A percentile compares a stretch with the other conserved stretches of the same genome.
Conservation (phyloP, 2,329 filamentous ascomycete genomes). For the Pseudocercospora vitis region DNA sequence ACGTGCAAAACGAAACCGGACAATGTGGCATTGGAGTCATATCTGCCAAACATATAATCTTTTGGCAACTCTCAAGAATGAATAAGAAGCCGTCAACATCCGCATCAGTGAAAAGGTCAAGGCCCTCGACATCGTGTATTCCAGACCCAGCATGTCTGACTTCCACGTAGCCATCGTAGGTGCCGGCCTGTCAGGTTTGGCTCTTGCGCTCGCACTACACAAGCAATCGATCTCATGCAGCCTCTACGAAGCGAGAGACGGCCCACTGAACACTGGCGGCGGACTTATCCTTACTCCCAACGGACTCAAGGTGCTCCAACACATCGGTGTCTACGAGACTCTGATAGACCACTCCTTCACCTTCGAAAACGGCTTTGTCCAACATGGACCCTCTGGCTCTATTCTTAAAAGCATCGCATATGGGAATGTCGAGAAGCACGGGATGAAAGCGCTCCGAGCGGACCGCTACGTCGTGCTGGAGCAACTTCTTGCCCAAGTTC, state of each 20-base stretch:
- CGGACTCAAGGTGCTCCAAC: conserved; percentile 5
- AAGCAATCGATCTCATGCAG: conserved; percentile 1
- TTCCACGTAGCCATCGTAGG: conserved; percentile 8
- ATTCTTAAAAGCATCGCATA: background rate
- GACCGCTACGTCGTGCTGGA: background rate
- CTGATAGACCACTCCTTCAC: background rate
- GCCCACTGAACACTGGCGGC: conserved; percentile 8
- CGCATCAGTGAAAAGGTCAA: no score
- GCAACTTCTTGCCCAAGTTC: background rate
- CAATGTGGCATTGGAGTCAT: no score
- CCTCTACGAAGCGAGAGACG: conserved; percentile 8
- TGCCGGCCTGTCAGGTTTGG: conserved; percentile 5
- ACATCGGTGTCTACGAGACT: conserved; percentile 5
- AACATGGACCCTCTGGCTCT: background rate
- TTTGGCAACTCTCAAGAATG: no score
- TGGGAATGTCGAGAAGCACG: conserved; percentile 1
- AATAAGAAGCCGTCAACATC: no score
- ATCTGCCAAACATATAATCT: no score
- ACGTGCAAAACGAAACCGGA: no score
- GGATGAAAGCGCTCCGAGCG: background rate
- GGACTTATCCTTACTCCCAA: conserved; percentile 5
- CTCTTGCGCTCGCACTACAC: background rate
- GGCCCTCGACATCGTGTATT: no score
- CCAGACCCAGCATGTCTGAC: background rate
- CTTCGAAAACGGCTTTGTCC: conserved; percentile 3